Evolutionary conservation across 2,329 filamentous ascomycete species (phyloP).

Genomic region (Diplodia mutila): DNA sequence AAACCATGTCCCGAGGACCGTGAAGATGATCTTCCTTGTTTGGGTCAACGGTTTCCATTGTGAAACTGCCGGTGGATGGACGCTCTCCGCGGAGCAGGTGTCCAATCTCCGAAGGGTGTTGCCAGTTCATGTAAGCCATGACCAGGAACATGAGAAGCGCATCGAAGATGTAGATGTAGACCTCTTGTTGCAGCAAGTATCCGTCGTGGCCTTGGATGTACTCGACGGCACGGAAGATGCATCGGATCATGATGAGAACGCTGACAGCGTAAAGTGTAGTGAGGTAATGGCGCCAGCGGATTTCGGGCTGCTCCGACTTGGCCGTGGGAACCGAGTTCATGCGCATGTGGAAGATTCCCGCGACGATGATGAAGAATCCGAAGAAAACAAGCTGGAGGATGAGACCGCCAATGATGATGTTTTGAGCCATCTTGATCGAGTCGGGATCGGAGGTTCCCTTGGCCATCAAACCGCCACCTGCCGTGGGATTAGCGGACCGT

Average conservation of each 20-base stretch:
- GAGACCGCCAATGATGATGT: constrained; percentile 35
- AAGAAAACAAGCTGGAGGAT: constrained; percentile 41
- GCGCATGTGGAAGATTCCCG: constrained; percentile 36
- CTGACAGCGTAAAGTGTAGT: constrained; percentile 49
- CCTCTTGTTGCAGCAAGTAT: constrained; percentile 50
- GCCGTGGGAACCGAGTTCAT: constrained; percentile 4
- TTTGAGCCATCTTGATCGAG: not conserved
- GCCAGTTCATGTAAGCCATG: constrained; percentile 45
- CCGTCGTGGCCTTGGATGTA: constrained; percentile 52
- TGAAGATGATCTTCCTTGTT: not conserved
- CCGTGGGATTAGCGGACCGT: not conserved
- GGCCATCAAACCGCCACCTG: constrained; percentile 20
- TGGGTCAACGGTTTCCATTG: not conserved
- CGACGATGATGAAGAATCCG: constrained; percentile 36
- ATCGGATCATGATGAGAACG: constrained; percentile 54
- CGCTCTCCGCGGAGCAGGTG: constrained; percentile 24
- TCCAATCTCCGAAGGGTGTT: constrained; percentile 41
- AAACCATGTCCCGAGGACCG: constrained; percentile 6
- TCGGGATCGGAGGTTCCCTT: not conserved
- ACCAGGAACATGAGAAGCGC: constrained; percentile 50
- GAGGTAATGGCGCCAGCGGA: constrained; percentile 43
- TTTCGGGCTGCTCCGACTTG: not conserved
- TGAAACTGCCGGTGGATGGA: not conserved
- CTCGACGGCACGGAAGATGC: constrained; percentile 55
- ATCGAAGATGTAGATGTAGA: constrained; percentile 54